phyloP scores from a whole-genome alignment of 768 basidiomycete species.

The Leccinum olivaceopallidum region DNA sequence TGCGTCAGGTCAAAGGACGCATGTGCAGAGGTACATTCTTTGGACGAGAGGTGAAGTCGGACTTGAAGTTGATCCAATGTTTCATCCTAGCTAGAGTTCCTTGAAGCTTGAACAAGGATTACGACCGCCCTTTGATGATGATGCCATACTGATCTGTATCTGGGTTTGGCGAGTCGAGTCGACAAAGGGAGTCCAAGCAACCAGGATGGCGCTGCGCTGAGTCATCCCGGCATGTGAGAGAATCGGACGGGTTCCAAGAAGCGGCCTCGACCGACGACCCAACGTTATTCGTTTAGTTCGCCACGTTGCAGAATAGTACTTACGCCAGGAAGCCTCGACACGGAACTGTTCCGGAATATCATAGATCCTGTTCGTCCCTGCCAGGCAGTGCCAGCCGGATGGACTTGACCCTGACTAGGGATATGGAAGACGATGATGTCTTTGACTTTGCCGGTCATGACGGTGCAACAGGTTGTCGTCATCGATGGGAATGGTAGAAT shows the following conservation, averaged over 20 bases:
- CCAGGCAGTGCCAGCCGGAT: slow-evolving; percentile 11
- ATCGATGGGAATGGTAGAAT: background rate
- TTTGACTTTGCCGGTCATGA: background rate
- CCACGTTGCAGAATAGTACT: slow-evolving; percentile 15
- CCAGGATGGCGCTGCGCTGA: background rate
- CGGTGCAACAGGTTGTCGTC: background rate
- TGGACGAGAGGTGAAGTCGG: too few relatives aligned
- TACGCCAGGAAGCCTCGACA: slow-evolving; percentile 1
- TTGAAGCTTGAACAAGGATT: slow-evolving; percentile 1
- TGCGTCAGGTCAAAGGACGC: slow-evolving; percentile 16
- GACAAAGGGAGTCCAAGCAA: background rate
- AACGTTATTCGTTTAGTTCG: background rate
- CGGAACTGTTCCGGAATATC: slow-evolving; percentile 18
- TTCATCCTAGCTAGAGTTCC: slow-evolving; percentile 18
- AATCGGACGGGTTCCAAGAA: background rate
- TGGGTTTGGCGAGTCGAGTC: background rate
- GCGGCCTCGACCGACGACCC: background rate
- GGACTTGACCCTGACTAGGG: slow-evolving; percentile 33
- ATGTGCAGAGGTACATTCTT: slow-evolving; percentile 1
- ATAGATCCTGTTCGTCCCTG: slow-evolving; percentile 7
- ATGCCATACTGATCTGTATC: background rate
- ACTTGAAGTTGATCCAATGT: slow-evolving; percentile 16
- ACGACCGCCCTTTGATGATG: slow-evolving; percentile 14
- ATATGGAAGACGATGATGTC: slow-evolving; percentile 23
- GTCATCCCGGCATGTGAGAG: slow-evolving; percentile 4